Conservation (phyloP, 768 basidiomycete genomes). For the Leucosporidium creatinivorum region DNA sequence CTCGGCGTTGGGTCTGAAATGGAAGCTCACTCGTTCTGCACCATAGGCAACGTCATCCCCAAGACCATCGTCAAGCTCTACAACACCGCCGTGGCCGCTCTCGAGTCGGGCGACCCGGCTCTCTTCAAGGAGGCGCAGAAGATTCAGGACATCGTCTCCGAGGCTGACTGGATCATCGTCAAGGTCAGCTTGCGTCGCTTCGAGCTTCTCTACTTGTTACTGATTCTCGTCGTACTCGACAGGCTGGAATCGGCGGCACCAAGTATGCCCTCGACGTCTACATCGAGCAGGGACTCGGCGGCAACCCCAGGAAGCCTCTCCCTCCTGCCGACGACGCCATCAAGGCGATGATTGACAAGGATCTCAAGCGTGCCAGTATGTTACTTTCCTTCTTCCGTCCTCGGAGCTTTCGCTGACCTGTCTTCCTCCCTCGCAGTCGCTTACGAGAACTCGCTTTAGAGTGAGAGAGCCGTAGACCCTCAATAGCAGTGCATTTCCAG, state of each 20-base stretch:
- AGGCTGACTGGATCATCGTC: constrained; percentile 43
- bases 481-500: too few species aligned
- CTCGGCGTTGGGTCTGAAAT: neutral
- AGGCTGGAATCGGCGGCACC: constrained; percentile 41
- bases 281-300: constrained; percentile 41
- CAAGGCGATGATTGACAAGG: constrained; percentile 41
- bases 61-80: constrained; percentile 45
- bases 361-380: constrained; percentile 35
- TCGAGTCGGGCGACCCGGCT: constrained; percentile 38
- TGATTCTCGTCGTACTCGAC: neutral
- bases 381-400: neutral
- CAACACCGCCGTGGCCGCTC: constrained; percentile 38
- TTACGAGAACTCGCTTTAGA: constrained; percentile 8
- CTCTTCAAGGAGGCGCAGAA: constrained; percentile 39
- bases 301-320: constrained; percentile 40
- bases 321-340: constrained; percentile 37
- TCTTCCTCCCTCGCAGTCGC: neutral
- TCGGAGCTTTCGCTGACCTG: neutral
- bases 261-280: constrained; percentile 43
- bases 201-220: too few species aligned
- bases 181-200: constrained; percentile 26
- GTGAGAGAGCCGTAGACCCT: too few species aligned
- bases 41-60: constrained; percentile 42
- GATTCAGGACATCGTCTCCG: constrained; percentile 42
- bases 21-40: neutral